phyloP scores from a whole-genome alignment of 345 rosid species.

The Cardamine occulta region DNA sequence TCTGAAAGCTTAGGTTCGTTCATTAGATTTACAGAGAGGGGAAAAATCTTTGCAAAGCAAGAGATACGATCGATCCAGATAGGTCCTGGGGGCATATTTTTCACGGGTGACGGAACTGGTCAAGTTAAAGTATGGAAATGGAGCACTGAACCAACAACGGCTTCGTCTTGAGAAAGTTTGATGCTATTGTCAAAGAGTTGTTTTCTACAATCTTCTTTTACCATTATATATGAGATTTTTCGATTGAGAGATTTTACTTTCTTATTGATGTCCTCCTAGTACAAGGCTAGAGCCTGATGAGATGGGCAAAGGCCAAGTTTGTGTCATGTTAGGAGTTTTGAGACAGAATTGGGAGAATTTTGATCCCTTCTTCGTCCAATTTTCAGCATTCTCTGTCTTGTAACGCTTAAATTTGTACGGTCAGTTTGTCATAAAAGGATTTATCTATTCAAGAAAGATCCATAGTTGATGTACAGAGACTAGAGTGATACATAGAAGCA shows the following conservation, averaged over 20 bases:
- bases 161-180: slow-evolving; percentile 37
- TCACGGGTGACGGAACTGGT: slow-evolving; percentile 95
- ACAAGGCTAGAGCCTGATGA: slow-evolving; percentile 12
- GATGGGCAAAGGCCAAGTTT: slow-evolving; percentile 12
- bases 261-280: slow-evolving; percentile 23
- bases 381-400: slow-evolving; percentile 31
- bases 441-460: slow-evolving; percentile 19
- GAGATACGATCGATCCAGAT: slow-evolving; percentile 81
- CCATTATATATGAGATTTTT: slow-evolving; percentile 27
- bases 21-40: slow-evolving; percentile 83
- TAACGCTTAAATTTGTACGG: slow-evolving; percentile 33
- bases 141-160: slow-evolving; percentile 50
- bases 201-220: slow-evolving; percentile 37
- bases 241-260: slow-evolving; percentile 7
- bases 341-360: slow-evolving; percentile 30
- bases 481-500: background rate
- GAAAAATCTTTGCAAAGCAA: slow-evolving; percentile 80
- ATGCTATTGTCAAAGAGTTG: slow-evolving; percentile 14
- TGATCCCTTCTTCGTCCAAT: slow-evolving; percentile 24
- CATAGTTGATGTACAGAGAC: background rate
- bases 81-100: slow-evolving; percentile 87
- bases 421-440: slow-evolving; percentile 32
- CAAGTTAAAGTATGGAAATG: slow-evolving; percentile 93
- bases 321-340: slow-evolving; percentile 29
- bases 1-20: slow-evolving; percentile 10